These are phyloP conservation scores for Lipomyces yamadae DNA, from an alignment of 805 yeast genomes.

Conservation along the genomic window DNA sequence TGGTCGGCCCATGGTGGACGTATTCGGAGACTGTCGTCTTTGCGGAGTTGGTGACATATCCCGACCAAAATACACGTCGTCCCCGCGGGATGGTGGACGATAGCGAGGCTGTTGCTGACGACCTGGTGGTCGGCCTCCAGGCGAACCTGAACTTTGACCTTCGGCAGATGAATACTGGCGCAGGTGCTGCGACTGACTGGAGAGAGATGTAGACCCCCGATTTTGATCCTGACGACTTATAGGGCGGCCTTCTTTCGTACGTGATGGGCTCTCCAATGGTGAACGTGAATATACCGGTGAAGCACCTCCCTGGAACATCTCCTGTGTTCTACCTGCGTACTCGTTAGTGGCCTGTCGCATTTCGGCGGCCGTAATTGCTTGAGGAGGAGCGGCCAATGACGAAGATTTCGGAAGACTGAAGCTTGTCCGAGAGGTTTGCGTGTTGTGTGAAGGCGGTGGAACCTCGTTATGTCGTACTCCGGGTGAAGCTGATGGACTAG, in stretches of 20 bases:
- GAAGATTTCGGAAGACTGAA: constrained; percentile 12
- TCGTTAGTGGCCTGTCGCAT: constrained; percentile 46
- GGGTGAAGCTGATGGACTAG: constrained; percentile 36
- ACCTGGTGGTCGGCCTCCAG: not conserved
- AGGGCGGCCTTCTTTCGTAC: constrained; percentile 29
- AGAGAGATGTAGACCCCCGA: not conserved
- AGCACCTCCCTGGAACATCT: constrained; percentile 34
- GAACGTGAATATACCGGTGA: constrained; percentile 5
- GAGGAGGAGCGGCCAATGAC: constrained; percentile 42
- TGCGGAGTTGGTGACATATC: constrained; percentile 11
- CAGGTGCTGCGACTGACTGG: constrained; percentile 32
- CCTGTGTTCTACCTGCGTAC: constrained; percentile 41
- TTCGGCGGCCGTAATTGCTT: constrained; percentile 48
- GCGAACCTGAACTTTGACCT: not conserved
- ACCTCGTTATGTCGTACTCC: constrained; percentile 15
- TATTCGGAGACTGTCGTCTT: constrained; percentile 16
- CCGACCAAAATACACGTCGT: constrained; percentile 17
- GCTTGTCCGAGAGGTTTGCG: constrained; percentile 18
- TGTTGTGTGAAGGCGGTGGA: constrained; percentile 25
- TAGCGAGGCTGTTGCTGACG: constrained; percentile 45
- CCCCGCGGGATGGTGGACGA: constrained; percentile 18
- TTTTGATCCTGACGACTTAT: constrained; percentile 15
- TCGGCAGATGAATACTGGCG: constrained; percentile 51
- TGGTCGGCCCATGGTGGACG: constrained; percentile 21
- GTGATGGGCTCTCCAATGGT: constrained; percentile 17